These are phyloP conservation scores for Penicillium steckii DNA, from an alignment of 495 filamentous ascomycete species.

Conservation along the genomic window DNA sequence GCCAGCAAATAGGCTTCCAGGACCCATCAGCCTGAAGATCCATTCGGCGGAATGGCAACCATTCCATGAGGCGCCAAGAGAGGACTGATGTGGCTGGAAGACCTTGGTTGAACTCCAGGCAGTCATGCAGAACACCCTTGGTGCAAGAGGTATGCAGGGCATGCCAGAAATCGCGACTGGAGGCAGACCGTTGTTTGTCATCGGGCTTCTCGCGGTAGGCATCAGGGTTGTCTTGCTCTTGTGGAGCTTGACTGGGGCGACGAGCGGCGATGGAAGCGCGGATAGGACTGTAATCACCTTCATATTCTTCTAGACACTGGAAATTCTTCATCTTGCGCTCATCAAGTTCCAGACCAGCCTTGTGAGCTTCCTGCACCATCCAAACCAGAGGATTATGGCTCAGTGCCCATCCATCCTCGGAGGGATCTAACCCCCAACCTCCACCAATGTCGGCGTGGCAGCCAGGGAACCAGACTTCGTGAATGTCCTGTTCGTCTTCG, in stretches of 20 bases:
- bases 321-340: constrained; percentile 63
- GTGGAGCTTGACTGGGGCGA: constrained; percentile 16
- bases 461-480: constrained; percentile 83
- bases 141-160: constrained; percentile 59
- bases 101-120: constrained; percentile 65
- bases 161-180: constrained; percentile 48
- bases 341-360: constrained; percentile 72
- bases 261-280: constrained; percentile 39
- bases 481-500: constrained; percentile 68
- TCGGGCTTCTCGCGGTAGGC: constrained; percentile 20
- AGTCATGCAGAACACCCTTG: constrained; percentile 71
- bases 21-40: constrained; percentile 70
- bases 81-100: constrained; percentile 57
- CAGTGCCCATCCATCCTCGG: constrained; percentile 52
- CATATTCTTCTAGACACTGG: constrained; percentile 56
- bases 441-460: constrained; percentile 83
- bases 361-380: constrained; percentile 80
- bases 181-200: constrained; percentile 29
- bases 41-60: constrained; percentile 81
- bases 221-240: constrained; percentile 18
- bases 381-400: constrained; percentile 77
- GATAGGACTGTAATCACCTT: constrained; percentile 44
- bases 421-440: constrained; percentile 76
- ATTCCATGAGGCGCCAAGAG: constrained; percentile 83
- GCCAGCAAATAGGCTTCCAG: constrained; percentile 82